Evolutionary conservation across 2,329 filamentous ascomycete species (phyloP).

Genomic region (Exophiala sp.): DNA sequence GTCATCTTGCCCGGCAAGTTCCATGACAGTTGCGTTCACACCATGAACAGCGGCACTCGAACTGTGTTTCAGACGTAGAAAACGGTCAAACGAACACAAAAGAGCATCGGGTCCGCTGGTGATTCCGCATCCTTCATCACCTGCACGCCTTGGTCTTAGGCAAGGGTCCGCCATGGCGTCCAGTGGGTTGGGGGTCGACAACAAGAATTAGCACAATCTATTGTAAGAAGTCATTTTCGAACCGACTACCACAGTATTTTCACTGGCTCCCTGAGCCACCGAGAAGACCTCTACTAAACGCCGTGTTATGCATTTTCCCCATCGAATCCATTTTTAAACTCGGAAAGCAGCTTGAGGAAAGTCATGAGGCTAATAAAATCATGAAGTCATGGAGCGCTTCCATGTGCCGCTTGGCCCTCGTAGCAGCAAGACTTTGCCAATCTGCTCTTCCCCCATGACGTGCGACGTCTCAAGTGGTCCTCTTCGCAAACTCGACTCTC

Average conservation of each 20-base stretch:
- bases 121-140: not conserved
- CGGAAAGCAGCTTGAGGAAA: not conserved
- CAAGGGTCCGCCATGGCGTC: not conserved
- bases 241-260: no score
- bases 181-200: not conserved
- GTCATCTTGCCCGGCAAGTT: no score
- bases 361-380: not conserved
- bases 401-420: not conserved
- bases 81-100: no score
- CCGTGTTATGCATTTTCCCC: not conserved
- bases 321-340: not conserved
- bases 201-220: not conserved
- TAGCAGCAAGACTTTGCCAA: no score
- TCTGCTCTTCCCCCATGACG: no score
- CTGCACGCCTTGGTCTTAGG: not conserved
- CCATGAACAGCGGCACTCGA: not conserved
- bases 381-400: not conserved
- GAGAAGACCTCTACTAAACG: conserved; percentile 1
- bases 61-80: not conserved
- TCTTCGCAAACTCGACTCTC: conserved; percentile 49
- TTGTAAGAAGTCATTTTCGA: no score
- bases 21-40: not conserved
- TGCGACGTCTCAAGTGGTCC: conserved; percentile 25
- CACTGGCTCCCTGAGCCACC: no score
- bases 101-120: not conserved